phyloP scores from a whole-genome alignment of 305 asterid species.

The Fraxinus angustifolia region DNA sequence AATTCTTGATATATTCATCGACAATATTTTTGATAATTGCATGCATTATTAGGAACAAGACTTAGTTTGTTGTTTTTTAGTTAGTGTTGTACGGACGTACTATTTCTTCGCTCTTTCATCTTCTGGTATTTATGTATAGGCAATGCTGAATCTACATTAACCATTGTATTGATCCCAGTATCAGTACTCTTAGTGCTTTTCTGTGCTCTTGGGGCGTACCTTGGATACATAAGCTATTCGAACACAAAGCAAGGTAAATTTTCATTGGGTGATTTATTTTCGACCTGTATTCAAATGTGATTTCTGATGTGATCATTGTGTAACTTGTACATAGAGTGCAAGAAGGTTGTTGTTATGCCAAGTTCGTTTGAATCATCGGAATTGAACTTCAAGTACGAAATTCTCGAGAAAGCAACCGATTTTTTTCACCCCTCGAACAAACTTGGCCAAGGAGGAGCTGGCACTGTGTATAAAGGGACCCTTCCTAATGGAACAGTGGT shows the following conservation, averaged over 20 bases:
- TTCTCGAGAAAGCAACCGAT: constrained; percentile 13
- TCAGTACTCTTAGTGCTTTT: constrained; percentile 13
- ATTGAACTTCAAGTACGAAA: constrained; percentile 20
- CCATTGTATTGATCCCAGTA: not conserved
- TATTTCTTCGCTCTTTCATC: not conserved
- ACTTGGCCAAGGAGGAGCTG: constrained; percentile 29
- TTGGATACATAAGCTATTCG: constrained; percentile 16
- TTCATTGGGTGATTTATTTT: not conserved
- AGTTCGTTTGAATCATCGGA: not conserved
- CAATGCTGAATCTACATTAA: not conserved
- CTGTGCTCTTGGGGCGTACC: constrained; percentile 7
- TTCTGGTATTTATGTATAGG: not conserved
- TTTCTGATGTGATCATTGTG: not conserved
- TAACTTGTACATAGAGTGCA: not conserved
- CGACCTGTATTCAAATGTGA: not conserved
- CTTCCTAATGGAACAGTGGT: constrained; percentile 14
- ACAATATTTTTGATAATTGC: too few species aligned
- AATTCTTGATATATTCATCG: not conserved
- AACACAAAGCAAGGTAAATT: constrained; percentile 1
- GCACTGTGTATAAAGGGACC: constrained; percentile 15
- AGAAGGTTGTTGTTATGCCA: constrained; percentile 8
- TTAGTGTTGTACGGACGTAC: not conserved
- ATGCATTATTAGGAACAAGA: not conserved
- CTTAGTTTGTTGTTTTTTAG: not conserved
- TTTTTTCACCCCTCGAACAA: constrained; percentile 9